Evolutionary conservation across 1,284 basidiomycete species (phyloP), one percentile per base, ranked within the genome.

Genomic region (Sutorius eximius): DNA sequence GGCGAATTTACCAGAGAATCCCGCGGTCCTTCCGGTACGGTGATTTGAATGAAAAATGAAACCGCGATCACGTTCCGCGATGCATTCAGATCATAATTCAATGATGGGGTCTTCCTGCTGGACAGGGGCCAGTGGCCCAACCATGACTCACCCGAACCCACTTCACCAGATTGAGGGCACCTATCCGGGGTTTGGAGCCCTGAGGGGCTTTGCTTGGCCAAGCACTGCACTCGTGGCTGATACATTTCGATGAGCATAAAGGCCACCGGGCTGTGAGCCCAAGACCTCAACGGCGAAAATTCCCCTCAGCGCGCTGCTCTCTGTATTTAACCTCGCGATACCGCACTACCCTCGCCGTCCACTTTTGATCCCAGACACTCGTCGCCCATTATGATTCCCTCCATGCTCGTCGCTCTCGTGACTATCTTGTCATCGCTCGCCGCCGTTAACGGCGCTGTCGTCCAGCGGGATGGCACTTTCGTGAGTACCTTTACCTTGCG

Each of bases 191-290:
- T 30, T 33, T 41, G 43, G 43, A 32, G n/a, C 8, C n/a, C 9
- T 18, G 2, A 32, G 42, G 53, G 29, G 43, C 22, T 37, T 7
- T 3, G 8, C 9, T 11, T 8, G 36, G 16, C 32, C 32, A 3
- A 33, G 24, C 24, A 33, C 12, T 13, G 32, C 32, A 12, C n/a
- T 3, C 36, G 52, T 53, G 59, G 41, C 63, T 61, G 24, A 64
- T 64, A 38, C 0, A 59, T 9, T 59, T n/a, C 13, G 16, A 51
- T 11, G 30, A 2, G 36, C 44, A 65, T 68, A 65, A 67, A 53
- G 61, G 55, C 20, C 13, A n/a, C 45, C 15, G 24, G 22, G 4
- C 36, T 5, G 13, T 13, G 7, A 18, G 13, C 2, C 11, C 8
- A 33, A 1, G 9, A 10, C 2, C 3, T 0, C 5, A 5, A 47